phyloP scores from a whole-genome alignment of 768 basidiomycete genomes.

The Fomitopsis pulvina region DNA sequence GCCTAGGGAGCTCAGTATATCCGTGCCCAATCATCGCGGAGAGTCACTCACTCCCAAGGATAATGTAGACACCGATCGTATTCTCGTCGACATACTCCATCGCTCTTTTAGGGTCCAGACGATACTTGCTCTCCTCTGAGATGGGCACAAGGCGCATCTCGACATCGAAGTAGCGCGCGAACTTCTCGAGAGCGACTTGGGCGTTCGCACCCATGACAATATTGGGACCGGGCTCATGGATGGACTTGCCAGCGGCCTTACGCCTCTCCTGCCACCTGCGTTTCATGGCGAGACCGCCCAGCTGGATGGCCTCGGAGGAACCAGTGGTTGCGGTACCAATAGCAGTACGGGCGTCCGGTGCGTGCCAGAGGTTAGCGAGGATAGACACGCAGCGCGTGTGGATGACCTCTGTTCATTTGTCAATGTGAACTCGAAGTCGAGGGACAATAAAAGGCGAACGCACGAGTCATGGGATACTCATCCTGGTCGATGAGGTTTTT shows the following conservation, averaged over 20 bases:
- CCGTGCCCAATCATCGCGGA: constrained; percentile 8
- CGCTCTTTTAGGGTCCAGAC: constrained; percentile 63
- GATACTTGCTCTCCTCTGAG: constrained; percentile 62
- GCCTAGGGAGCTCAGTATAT: constrained; percentile 16
- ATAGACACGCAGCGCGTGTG: constrained; percentile 45
- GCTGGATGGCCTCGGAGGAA: constrained; percentile 65
- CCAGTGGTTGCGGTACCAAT: constrained; percentile 70
- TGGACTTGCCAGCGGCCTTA: constrained; percentile 58
- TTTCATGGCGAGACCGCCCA: constrained; percentile 69
- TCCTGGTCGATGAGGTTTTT: constrained; percentile 69
- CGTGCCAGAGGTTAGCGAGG: constrained; percentile 65
- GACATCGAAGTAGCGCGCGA: constrained; percentile 62
- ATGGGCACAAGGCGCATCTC: constrained; percentile 61
- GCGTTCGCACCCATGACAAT: constrained; percentile 65
- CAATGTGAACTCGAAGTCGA: neutral
- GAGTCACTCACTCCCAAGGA: constrained; percentile 38
- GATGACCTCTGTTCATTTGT: constrained; percentile 28
- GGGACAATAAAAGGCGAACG: constrained; percentile 4
- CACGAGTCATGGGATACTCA: constrained; percentile 58
- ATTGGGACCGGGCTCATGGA: constrained; percentile 60
- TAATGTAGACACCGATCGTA: constrained; percentile 63
- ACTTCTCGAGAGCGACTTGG: constrained; percentile 66
- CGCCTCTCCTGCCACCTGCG: constrained; percentile 63
- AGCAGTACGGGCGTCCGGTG: constrained; percentile 44
- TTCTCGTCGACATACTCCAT: constrained; percentile 67